These are phyloP conservation scores for Rusavskia elegans DNA, from an alignment of 495 filamentous ascomycete species.

Conservation along the genomic window DNA sequence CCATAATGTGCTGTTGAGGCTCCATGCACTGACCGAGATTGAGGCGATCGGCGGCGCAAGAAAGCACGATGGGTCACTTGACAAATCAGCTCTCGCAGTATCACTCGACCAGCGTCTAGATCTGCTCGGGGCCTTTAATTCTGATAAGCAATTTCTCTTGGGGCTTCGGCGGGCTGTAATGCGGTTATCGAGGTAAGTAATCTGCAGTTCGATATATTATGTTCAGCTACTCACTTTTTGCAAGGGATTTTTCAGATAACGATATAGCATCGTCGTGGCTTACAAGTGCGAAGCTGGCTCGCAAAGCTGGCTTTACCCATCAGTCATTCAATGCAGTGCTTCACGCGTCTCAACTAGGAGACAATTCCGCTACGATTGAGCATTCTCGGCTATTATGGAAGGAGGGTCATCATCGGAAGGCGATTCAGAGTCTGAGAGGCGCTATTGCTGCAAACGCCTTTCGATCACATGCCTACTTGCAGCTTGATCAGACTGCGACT, in stretches of 20 bases:
- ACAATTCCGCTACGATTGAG: constrained; percentile 75
- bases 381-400: constrained; percentile 90
- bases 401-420: constrained; percentile 84
- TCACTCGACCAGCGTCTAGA: constrained; percentile 62
- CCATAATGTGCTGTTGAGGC: constrained; percentile 64
- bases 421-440: constrained; percentile 75
- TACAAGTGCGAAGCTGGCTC: constrained; percentile 65
- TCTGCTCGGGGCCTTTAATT: constrained; percentile 56
- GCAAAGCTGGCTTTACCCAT: constrained; percentile 66
- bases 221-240: constrained; percentile 9
- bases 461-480: constrained; percentile 28
- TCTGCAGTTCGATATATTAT: constrained; percentile 1
- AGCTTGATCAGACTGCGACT: constrained; percentile 22
- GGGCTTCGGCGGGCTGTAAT: constrained; percentile 74
- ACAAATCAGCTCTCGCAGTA: constrained; percentile 29
- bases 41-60: constrained; percentile 53
- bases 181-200: constrained; percentile 48
- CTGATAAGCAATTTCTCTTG: constrained; percentile 90
- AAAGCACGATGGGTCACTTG: constrained; percentile 15
- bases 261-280: constrained; percentile 80
- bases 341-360: constrained; percentile 70
- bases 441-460: constrained; percentile 68
- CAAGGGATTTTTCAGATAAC: constrained; percentile 34
- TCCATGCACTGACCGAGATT: constrained; percentile 78
- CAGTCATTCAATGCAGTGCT: constrained; percentile 88